Evolutionary conservation across 2,329 filamentous ascomycete species (phyloP).

Genomic region (Emergomyces pasteurianus): DNA sequence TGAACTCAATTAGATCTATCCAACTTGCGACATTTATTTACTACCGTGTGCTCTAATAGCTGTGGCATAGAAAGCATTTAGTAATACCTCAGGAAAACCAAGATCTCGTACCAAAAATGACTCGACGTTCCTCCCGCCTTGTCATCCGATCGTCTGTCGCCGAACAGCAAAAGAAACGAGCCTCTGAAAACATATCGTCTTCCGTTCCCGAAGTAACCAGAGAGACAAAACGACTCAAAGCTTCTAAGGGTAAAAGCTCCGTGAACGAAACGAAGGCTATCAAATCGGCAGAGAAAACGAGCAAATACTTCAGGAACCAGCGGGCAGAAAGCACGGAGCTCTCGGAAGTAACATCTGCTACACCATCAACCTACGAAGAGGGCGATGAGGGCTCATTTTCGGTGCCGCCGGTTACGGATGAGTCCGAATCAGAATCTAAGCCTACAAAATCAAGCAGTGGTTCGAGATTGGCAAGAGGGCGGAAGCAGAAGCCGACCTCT

Average conservation of each 20-base stretch:
- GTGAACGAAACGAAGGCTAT: conserved; percentile 10
- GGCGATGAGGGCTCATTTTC: conserved; percentile 42
- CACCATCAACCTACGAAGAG: conserved; percentile 23
- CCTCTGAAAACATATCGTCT: conserved; percentile 18
- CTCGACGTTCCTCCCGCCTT: conserved; percentile 28
- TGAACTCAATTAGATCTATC: not conserved
- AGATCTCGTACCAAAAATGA: conserved; percentile 15
- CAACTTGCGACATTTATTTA: not conserved
- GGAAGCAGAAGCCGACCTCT: conserved; percentile 5
- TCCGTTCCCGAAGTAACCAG: conserved; percentile 16
- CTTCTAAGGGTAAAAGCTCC: conserved; percentile 4
- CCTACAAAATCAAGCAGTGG: conserved; percentile 12
- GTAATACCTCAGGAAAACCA: not conserved
- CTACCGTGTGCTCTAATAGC: not conserved
- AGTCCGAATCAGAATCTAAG: conserved; percentile 11
- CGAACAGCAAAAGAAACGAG: conserved; percentile 3
- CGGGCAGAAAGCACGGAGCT: conserved; percentile 19
- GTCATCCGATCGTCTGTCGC: conserved; percentile 21
- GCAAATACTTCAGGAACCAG: conserved; percentile 40
- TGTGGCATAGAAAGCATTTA: not conserved
- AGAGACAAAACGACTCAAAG: conserved; percentile 8
- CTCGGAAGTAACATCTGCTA: conserved; percentile 16
- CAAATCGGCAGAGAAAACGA: conserved; percentile 35
- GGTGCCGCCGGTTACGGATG: conserved; percentile 7
- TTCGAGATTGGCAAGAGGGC: conserved; percentile 12